Base-by-base conservation (phyloP, 139 green algal species). In the Pedinophyceae sp. region DNA sequence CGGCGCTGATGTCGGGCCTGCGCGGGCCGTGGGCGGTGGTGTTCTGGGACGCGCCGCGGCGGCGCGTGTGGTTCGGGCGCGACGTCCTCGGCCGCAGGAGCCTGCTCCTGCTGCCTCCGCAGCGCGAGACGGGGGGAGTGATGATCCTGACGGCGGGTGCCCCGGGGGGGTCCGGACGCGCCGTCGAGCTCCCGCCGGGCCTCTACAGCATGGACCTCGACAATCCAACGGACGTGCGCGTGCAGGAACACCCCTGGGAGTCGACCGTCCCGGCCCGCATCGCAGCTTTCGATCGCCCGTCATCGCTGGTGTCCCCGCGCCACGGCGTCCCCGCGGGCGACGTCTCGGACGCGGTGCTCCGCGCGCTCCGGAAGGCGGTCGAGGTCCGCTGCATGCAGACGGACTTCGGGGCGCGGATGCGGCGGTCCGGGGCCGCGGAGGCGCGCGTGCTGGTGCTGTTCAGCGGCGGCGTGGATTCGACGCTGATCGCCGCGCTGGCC, bases 381-480 rank as follows among this genome's bases (percentile, higher is more conserved):
- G 5, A 18, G 19, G 4, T 18, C 13, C 19, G 19, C 20, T 26
- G 22, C 4, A 18, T 16, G 40, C 47, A 50, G 57, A 3, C 20
- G 27, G 17, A 16, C 16, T 18, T 59, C 38, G 19, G 17, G 55
- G 4, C 5, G 60, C 22, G 29, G 17, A 50, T 26, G 28, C 19
- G 52, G n/a, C 1, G 19, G 26, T 22, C 41, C 13, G 16, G 50
- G 23, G 41, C 58, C 28, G 55, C 56, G 1, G 47, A 62, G 0
- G 71, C 77, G 0, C 64, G 68, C 0, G 59, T 95, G 27, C 61
- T 91, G 23, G 55, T 95, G 0, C 71, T 94, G 17, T 94, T 95
- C 64, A 91, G 78, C 50, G 86, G 86, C 0, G 86, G 86, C 0
- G 78, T 92, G 15, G 86, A 95, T 64, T 88, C 75, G 17, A 86